phyloP scores from a whole-genome alignment of 176 grass and related monocot genomes.

The Triticum dicoccoides region DNA sequence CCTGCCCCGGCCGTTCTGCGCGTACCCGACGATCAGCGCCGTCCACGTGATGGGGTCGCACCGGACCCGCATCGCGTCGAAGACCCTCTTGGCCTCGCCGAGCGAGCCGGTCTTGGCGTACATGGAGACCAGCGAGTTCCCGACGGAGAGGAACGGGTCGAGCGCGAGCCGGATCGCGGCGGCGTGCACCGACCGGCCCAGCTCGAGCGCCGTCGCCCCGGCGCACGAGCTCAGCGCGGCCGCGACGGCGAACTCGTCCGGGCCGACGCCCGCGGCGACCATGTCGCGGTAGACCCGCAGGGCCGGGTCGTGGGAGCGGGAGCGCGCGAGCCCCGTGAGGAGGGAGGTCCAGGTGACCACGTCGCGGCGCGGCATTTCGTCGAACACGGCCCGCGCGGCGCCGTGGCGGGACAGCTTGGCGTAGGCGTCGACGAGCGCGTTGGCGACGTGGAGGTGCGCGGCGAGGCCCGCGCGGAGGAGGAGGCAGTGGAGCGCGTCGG shows the following conservation, averaged over 20 bases:
- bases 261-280: slow-evolving; percentile 6
- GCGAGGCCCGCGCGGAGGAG: slow-evolving; percentile 51
- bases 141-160: slow-evolving; percentile 44
- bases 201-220: slow-evolving; percentile 31
- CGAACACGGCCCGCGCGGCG: slow-evolving; percentile 43
- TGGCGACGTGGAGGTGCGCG: slow-evolving; percentile 50
- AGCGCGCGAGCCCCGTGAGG: slow-evolving; percentile 48
- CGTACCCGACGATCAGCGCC: slow-evolving; percentile 53
- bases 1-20: slow-evolving; percentile 45
- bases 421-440: slow-evolving; percentile 65
- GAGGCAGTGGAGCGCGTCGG: slow-evolving; percentile 31
- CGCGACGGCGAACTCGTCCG: slow-evolving; percentile 50
- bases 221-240: slow-evolving; percentile 51
- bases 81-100: slow-evolving; percentile 29
- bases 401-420: slow-evolving; percentile 34
- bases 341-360: slow-evolving; percentile 72
- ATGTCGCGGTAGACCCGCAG: slow-evolving; percentile 38
- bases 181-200: slow-evolving; percentile 46
- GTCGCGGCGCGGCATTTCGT: slow-evolving; percentile 53
- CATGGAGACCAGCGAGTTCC: slow-evolving; percentile 66
- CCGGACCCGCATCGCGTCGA: slow-evolving; percentile 35
- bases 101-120: slow-evolving; percentile 59
- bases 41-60: slow-evolving; percentile 49
- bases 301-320: slow-evolving; percentile 33
- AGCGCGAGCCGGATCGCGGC: slow-evolving; percentile 3